Evolutionary conservation across 176 grass and related monocot species (phyloP), one percentile per base, ranked within the genome.

Genomic region (Rhynchospora breviuscula): DNA sequence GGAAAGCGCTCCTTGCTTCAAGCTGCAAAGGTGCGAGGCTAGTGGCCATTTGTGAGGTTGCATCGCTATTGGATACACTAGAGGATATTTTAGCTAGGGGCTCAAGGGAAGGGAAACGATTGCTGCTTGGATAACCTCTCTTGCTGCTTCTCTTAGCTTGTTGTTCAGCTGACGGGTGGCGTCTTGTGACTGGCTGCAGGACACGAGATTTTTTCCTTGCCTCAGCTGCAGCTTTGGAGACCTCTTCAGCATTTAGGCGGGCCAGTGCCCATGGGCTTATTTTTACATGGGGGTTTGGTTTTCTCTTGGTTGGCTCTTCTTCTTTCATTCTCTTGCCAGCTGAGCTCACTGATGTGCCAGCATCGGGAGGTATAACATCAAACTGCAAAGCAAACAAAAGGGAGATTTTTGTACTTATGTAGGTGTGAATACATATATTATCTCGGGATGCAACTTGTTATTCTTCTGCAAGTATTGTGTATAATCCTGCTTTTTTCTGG

Each of bases 261-360:
- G 96, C 96, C 78, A 99, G 49, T 46, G 96, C 93, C 96, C 96
- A 99, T 79, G 96, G 93, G 77, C 89, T 99, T 59, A 95, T 99
- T 90, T 99, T 99, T 10, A 99, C 83, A 26, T 88, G 68, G 47
- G 89, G 88, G 5, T 85, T 85, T 82, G 53, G 64, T 89, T 90
- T 95, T 90, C 85, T 91, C 79, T 87, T 99, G 69, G 65, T 72
- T 85, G 84, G 82, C 88, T 95, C 95, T 8, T 87, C 88, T 87
- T 85, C 83, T 83, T 88, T 91, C 18, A 49, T 84, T 68, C 88
- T 95, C 88, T 92, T 99, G 52, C 72, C 85, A 3, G 82, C 79
- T 48, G 86, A 87, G 70, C 87, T 91, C n/a, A 90, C 84, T 63
- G 93, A 87, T 59, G 94, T 69, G 17, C 89, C 89, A 48, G 90